These are phyloP conservation scores for Xylariaceae sp. DNA, from an alignment of 2,329 filamentous ascomycete genomes.

Conservation along the genomic window DNA sequence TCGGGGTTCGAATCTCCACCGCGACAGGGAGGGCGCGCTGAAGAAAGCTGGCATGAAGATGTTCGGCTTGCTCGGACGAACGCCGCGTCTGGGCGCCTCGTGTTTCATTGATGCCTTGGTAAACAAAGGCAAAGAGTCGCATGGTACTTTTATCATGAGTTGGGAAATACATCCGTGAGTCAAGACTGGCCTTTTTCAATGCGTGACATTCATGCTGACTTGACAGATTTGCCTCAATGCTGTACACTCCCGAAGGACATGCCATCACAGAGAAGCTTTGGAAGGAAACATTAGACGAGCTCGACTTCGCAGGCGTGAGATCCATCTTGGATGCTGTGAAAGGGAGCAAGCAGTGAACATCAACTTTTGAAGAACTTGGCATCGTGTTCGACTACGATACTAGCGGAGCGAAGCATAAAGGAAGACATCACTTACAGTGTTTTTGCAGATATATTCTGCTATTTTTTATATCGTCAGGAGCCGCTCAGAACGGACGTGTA, in stretches of 20 bases:
- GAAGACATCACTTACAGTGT: too few relatives aligned
- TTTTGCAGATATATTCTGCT: too few relatives aligned
- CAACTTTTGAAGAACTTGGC: too few relatives aligned
- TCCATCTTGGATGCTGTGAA: constrained; percentile 9
- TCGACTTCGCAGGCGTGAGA: constrained; percentile 10
- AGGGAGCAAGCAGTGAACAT: too few relatives aligned
- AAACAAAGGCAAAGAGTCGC: constrained; percentile 46
- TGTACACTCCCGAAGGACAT: constrained; percentile 14
- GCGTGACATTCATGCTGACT: background rate
- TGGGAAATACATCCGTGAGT: constrained; percentile 46
- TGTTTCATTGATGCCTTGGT: constrained; percentile 47
- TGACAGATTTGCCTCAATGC: constrained; percentile 8
- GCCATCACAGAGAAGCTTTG: constrained; percentile 7
- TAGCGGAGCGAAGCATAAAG: too few relatives aligned
- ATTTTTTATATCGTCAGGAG: too few relatives aligned
- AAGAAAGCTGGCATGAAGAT: background rate
- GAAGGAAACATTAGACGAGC: constrained; percentile 17
- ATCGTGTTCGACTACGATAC: too few relatives aligned
- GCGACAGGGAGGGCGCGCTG: constrained; percentile 24
- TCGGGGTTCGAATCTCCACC: constrained; percentile 41
- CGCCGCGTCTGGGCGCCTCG: constrained; percentile 38
- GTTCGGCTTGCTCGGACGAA: constrained; percentile 30
- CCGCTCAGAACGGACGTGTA: too few relatives aligned
- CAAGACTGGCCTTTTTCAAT: background rate
- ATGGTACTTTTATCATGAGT: constrained; percentile 50